These are phyloP conservation scores for Hura crepitans DNA, from an alignment of 441 rosid species.

Conservation along the genomic window DNA sequence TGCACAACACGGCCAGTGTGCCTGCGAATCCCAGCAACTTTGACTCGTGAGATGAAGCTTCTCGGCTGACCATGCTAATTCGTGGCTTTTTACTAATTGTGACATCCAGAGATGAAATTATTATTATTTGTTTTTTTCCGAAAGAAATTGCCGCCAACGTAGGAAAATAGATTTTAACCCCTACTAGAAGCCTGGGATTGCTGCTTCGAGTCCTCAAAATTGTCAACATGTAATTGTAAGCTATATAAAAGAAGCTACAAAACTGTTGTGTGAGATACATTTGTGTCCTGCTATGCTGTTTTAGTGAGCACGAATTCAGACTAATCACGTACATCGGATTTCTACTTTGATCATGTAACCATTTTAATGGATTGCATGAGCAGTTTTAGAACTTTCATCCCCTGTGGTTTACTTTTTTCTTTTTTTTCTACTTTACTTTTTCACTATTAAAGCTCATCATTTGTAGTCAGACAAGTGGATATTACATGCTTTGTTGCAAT, in stretches of 20 bases:
- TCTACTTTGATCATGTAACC: background rate
- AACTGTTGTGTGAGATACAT: background rate
- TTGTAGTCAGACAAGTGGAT: too few relatives aligned
- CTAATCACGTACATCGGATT: background rate
- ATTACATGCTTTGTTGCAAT: too few relatives aligned
- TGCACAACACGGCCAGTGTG: constrained; percentile 13
- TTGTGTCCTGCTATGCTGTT: background rate
- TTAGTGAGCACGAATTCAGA: background rate
- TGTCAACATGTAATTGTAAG: background rate
- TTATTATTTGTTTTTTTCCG: too few relatives aligned
- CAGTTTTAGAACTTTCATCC: background rate
- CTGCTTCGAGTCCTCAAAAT: background rate
- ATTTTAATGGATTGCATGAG: background rate
- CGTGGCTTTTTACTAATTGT: constrained; percentile 18
- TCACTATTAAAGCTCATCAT: too few relatives aligned
- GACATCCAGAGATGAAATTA: constrained; percentile 9
- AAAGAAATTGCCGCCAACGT: background rate
- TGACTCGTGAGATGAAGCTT: background rate
- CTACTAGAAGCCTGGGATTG: background rate
- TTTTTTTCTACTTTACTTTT: background rate
- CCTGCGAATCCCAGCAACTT: constrained; percentile 9
- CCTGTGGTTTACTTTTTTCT: background rate
- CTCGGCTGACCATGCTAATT: constrained; percentile 9
- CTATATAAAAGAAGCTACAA: background rate
- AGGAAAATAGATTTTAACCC: constrained; percentile 3